Percentiles rank a stretch among this genome's conserved stretches.
Evolutionary conservation across 1,284 basidiomycete species (phyloP).

Genomic region (Hypsizygus ulmarius): DNA sequence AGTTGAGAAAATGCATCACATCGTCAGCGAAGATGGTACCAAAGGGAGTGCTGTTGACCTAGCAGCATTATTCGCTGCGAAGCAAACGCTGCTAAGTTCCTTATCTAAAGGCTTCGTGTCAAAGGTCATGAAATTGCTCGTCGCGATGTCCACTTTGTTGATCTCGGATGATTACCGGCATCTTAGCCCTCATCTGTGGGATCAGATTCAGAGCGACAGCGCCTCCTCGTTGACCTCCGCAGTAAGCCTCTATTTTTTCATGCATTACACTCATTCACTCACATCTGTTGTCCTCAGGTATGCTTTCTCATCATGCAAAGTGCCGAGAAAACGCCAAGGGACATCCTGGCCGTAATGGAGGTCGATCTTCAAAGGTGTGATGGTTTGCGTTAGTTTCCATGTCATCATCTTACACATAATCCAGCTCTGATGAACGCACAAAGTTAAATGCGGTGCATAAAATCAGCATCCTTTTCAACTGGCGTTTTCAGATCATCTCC

Average conservation of each 20-base stretch:
- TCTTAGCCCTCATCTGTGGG: conserved; percentile 57
- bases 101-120: conserved; percentile 44
- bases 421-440: conserved; percentile 44
- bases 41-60: conserved; percentile 26
- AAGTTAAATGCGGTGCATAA: conserved; percentile 51
- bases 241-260: conserved; percentile 35
- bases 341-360: conserved; percentile 49
- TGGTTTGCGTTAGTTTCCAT: conserved; percentile 1
- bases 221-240: conserved; percentile 47
- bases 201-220: conserved; percentile 42
- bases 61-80: conserved; percentile 32
- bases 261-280: neutral
- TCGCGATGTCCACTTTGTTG: conserved; percentile 55
- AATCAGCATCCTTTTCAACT: conserved; percentile 53
- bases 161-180: conserved; percentile 43
- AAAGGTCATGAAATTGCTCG: conserved; percentile 55
- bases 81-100: conserved; percentile 39
- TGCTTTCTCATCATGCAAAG: conserved; percentile 71
- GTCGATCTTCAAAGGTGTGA: conserved; percentile 55
- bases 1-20: conserved; percentile 15
- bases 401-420: conserved; percentile 1
- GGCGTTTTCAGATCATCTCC: conserved; percentile 64
- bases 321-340: conserved; percentile 56
- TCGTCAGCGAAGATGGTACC: neutral
- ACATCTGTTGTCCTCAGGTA: conserved; percentile 37